Evolutionary conservation across 345 rosid species (phyloP), one percentile per base, ranked within the genome.

Genomic region (Eucalyptus pauciflora): DNA sequence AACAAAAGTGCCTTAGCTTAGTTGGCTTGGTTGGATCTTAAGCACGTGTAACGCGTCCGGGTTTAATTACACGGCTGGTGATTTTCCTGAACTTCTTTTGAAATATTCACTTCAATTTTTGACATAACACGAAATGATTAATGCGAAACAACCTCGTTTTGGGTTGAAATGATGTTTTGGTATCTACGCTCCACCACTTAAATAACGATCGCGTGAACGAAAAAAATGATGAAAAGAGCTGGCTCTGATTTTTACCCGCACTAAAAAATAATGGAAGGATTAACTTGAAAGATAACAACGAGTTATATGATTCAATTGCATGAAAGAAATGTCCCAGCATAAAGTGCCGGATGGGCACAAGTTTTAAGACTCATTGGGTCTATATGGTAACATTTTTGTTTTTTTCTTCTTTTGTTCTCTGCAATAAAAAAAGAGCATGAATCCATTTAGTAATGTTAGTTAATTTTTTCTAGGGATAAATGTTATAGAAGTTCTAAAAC

Each of bases 401-500:
- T 52, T 52, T 52, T 52, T 52, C 1, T 52, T 18, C 1, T 18
- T 52, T 52, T 52, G 4, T 0, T 52, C 58, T 1, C 2, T 7
- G 1, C 5, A 18, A 18, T 0, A 18, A 4, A 52, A 18, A 52
- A 18, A 2, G 58, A 18, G 10, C 2, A 18, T 2, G 2, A 4
- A 52, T 52, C 4, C 10, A 52, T 3, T 52, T 52, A 18, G 10
- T 52, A 52, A 52, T 0, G 0, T 18, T 18, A 7, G 10, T 52
- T 52, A 7, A 52, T 52, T 52, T 52, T 51, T 52, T 52, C 9
- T 17, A 52, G 41, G 41, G 4, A 37, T 37, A 37, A 37, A 4
- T 37, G 41, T 37, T 37, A 37, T 37, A 37, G 41, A 37, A 37
- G 41, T 37, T 37, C 41, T 37, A 37, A 37, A 37, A 37, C 41